Evolutionary conservation across 2,329 filamentous ascomycete species (phyloP), one percentile per base, ranked within the genome.

Genomic region (Colletotrichum limetticola): DNA sequence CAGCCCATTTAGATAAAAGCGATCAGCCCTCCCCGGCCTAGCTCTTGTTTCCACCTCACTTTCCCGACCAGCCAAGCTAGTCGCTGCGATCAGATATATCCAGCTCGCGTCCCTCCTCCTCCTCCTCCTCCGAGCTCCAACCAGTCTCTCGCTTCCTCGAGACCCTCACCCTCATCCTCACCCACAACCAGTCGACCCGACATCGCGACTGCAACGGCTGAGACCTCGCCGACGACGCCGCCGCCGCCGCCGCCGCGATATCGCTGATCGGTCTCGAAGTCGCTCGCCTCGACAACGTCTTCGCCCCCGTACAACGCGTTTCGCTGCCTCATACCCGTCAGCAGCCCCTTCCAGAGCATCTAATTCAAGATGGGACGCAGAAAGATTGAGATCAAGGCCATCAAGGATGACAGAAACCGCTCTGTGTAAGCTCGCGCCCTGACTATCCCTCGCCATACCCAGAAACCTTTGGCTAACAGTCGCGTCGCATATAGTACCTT

Each of bases 381-480:
- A 90, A 99, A 99, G 91, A 99, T 99, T 82, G 97, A 98, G 88
- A 98, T 99, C 89, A 98, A 98, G 86, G 95, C 96, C 78, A 98
- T 98, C 89, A 98, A 98, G 86, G 95, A 98, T 91, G 95, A 98
- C 85, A 92, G 95, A 80, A 98, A 98, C 82, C 95, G 95, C 82
- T 98, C 95, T 80, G 95, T 98, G 95, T 98, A 95, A 85, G 94
- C 88, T 71, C 57, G 60, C n/a, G 28, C 60, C 30, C 16, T 11
- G 14, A 14, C 32, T 55, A 46, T 22, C 7, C 61, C 30, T 28
- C 26, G 11, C 55, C 2, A 14, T 32, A 6, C 8, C 28, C 30
- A 35, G 19, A 26, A 28, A 9, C 16, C 7, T 2, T n/a, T 57
- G 2, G 72, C 74, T 75, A 26, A 75, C 65, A 32, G n/a, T 49